phyloP scores from a whole-genome alignment of 2,329 filamentous ascomycete species.

The Leptodontidium sp. region DNA sequence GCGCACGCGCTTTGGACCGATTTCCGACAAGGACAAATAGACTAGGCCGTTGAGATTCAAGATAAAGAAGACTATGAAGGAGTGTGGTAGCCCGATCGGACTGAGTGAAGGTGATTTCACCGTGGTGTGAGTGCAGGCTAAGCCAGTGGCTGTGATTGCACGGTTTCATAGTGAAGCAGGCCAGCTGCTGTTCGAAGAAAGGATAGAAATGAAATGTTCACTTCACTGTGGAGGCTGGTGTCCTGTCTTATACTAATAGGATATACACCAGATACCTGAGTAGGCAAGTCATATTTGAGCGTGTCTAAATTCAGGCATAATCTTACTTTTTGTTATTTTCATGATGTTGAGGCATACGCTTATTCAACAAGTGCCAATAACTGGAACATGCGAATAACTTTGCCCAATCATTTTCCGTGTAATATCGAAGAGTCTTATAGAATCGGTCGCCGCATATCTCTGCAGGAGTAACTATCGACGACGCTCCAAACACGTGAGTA shows the following conservation, averaged over 20 bases:
- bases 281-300: background rate
- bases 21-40: too few species aligned
- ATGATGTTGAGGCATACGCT: slow-evolving; percentile 3
- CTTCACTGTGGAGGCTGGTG: background rate
- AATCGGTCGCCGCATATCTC: background rate
- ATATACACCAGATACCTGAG: background rate
- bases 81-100: slow-evolving; percentile 1
- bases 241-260: too few species aligned
- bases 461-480: too few species aligned
- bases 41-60: too few species aligned
- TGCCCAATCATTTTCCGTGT: background rate
- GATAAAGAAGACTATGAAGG: too few species aligned
- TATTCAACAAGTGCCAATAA: slow-evolving; percentile 4
- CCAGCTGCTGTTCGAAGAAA: background rate
- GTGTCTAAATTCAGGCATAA: background rate
- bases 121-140: background rate
- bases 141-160: too few species aligned
- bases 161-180: slow-evolving; percentile 4
- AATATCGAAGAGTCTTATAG: slow-evolving; percentile 2
- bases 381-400: background rate
- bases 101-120: slow-evolving; percentile 3
- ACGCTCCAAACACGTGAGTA: too few species aligned
- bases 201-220: slow-evolving; percentile 5
- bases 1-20: too few species aligned
- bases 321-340: slow-evolving; percentile 5